Evolutionary conservation across 352 stramenopile genomes (phyloP).

Genomic region (Phytophthora megakarya): DNA sequence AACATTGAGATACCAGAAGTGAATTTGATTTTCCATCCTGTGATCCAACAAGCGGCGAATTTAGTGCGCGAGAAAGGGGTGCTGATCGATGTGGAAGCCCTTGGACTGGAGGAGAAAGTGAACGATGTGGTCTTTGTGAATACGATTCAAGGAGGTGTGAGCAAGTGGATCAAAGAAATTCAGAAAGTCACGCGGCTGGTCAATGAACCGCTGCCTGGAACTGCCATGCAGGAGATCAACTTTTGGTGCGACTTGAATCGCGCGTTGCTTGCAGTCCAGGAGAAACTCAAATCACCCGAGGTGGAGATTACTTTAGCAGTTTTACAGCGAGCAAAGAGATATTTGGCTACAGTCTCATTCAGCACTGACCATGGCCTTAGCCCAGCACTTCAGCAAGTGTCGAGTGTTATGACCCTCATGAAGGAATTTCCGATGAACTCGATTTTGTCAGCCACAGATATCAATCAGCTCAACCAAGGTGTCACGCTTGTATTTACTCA

Average conservation of each 20-base stretch:
- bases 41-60: slow-evolving; percentile 83
- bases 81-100: slow-evolving; percentile 79
- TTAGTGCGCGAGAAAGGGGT: slow-evolving; percentile 76
- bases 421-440: slow-evolving; percentile 94
- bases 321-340: slow-evolving; percentile 92
- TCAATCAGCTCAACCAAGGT: slow-evolving; percentile 82
- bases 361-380: slow-evolving; percentile 89
- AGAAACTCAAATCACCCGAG: slow-evolving; percentile 87
- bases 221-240: slow-evolving; percentile 93
- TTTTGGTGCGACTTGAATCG: slow-evolving; percentile 94
- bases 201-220: slow-evolving; percentile 85
- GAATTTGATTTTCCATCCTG: slow-evolving; percentile 86
- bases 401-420: slow-evolving; percentile 92
- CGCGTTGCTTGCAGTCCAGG: slow-evolving; percentile 84
- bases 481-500: slow-evolving; percentile 87
- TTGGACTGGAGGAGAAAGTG: slow-evolving; percentile 83
- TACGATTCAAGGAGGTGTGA: slow-evolving; percentile 89
- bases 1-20: slow-evolving; percentile 95
- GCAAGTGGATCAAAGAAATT: slow-evolving; percentile 96
- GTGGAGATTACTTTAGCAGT: slow-evolving; percentile 92
- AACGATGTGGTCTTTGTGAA: slow-evolving; percentile 87
- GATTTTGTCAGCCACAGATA: slow-evolving; percentile 89
- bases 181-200: slow-evolving; percentile 93
- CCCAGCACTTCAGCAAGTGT: slow-evolving; percentile 83
- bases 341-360: slow-evolving; percentile 91